These are phyloP conservation scores for Nepenthes gracilis DNA, from an alignment of 148 eudicot genomes.

Conservation along the genomic window DNA sequence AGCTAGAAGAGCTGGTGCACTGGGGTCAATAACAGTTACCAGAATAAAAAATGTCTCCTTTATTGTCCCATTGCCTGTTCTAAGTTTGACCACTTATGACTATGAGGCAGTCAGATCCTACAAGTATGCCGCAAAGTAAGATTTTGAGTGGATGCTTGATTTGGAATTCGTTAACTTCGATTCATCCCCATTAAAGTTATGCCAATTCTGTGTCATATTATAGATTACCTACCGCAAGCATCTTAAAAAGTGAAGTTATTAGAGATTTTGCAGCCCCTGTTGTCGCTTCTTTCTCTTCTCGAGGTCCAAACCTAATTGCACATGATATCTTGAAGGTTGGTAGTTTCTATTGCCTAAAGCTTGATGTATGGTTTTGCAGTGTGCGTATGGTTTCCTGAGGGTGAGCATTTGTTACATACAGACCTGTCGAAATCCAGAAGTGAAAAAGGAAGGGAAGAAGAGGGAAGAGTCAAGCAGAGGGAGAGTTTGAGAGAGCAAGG, in stretches of 20 bases:
- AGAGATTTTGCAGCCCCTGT: conserved; percentile 14
- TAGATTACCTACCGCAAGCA: conserved; percentile 9
- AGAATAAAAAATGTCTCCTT: neutral
- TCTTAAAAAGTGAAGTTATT: conserved; percentile 9
- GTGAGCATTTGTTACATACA: too few species aligned
- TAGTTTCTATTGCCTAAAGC: neutral
- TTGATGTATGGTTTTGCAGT: neutral
- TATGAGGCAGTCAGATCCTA: neutral
- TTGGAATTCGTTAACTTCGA: neutral
- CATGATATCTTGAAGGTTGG: conserved; percentile 20
- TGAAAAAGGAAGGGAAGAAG: too few species aligned
- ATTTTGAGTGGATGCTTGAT: neutral
- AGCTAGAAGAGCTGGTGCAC: conserved; percentile 7
- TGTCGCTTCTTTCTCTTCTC: conserved; percentile 20
- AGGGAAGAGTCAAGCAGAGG: too few species aligned
- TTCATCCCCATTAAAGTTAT: neutral
- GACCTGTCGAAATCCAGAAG: too few species aligned
- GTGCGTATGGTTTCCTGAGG: too few species aligned
- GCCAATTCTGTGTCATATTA: neutral
- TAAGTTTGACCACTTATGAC: neutral
- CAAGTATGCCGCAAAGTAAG: conserved; percentile 12
- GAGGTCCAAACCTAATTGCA: conserved; percentile 15
- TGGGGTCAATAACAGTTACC: conserved; percentile 1
- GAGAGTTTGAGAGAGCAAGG: too few species aligned
- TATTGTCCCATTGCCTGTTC: conserved; percentile 8